Conservation (phyloP, 768 basidiomycete genomes). For the Suillus cothurnatus region DNA sequence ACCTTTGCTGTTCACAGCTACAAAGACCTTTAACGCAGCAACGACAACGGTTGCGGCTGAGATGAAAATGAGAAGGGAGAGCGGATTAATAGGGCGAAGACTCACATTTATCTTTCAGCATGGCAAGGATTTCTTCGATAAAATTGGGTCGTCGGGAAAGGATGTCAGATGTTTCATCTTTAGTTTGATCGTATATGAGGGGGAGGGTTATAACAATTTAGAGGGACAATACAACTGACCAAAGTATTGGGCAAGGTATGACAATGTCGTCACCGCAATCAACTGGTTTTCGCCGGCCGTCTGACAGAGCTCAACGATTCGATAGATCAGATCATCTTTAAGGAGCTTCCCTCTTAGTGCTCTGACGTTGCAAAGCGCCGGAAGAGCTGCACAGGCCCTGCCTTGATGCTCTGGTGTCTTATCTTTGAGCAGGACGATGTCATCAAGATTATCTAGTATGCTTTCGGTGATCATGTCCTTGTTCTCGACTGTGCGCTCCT, state of each 20-base stretch:
- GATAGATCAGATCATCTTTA: constrained; percentile 19
- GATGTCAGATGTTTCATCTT: constrained; percentile 18
- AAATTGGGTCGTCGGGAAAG: not conserved
- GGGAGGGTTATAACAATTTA: constrained; percentile 22
- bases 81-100: not conserved
- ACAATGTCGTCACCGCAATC: constrained; percentile 10
- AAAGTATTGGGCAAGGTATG: not conserved
- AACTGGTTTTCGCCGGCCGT: constrained; percentile 20
- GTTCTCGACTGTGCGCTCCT: constrained; percentile 9
- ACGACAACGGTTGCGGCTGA: constrained; percentile 26
- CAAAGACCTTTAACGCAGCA: constrained; percentile 23
- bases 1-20: constrained; percentile 20
- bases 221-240: not conserved
- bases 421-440: constrained; percentile 20
- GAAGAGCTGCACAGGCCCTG: constrained; percentile 31
- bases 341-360: constrained; percentile 18
- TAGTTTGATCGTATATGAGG: constrained; percentile 29
- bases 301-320: constrained; percentile 22
- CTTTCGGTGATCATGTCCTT: constrained; percentile 1
- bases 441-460: constrained; percentile 1
- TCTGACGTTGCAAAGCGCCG: constrained; percentile 27
- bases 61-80: constrained; percentile 13
- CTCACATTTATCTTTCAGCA: constrained; percentile 19
- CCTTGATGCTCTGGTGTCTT: constrained; percentile 9
- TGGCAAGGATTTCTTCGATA: not conserved